Percentiles rank a stretch among this genome's conserved stretches.
These are phyloP conservation scores for Filobasidium floriforme DNA, from an alignment of 768 basidiomycete species.

Conservation along the genomic window DNA sequence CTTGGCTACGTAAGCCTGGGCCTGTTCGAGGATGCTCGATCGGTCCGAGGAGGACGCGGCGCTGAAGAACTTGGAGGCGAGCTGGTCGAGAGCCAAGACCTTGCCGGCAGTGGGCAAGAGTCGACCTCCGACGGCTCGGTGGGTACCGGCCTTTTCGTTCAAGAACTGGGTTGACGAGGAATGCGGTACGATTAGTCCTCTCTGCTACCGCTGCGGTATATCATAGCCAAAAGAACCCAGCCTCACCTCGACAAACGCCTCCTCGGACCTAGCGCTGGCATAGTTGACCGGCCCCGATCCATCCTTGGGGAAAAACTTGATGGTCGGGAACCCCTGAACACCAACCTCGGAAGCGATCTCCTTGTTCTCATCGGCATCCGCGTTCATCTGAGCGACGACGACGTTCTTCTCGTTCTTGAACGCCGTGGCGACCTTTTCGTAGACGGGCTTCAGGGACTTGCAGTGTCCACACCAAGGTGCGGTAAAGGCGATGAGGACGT, in stretches of 20 bases:
- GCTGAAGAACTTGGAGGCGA: constrained; percentile 68
- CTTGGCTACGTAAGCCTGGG: constrained; percentile 43
- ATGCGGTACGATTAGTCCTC: background rate
- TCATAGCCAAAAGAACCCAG: no score
- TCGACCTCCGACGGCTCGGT: constrained; percentile 72
- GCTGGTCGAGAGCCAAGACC: constrained; percentile 62
- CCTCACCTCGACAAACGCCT: constrained; percentile 41
- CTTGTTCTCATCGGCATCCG: constrained; percentile 72
- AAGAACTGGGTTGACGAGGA: constrained; percentile 29
- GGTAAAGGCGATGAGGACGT: constrained; percentile 65
- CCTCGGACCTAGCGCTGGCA: constrained; percentile 56
- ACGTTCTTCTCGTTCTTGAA: constrained; percentile 74
- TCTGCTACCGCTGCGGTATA: no score
- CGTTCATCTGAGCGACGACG: constrained; percentile 82
- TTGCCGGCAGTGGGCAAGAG: constrained; percentile 73
- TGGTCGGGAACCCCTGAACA: constrained; percentile 76
- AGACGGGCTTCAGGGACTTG: constrained; percentile 78
- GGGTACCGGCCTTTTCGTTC: constrained; percentile 60
- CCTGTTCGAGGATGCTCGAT: constrained; percentile 60
- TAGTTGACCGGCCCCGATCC: constrained; percentile 60
- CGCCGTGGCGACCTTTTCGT: constrained; percentile 70
- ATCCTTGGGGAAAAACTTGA: constrained; percentile 82
- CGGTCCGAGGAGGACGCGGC: constrained; percentile 54
- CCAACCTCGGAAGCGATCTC: constrained; percentile 64
- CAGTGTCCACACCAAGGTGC: constrained; percentile 80